Evolutionary conservation across 768 basidiomycete species (phyloP).

Genomic region (Auricularia auricula-judae): DNA sequence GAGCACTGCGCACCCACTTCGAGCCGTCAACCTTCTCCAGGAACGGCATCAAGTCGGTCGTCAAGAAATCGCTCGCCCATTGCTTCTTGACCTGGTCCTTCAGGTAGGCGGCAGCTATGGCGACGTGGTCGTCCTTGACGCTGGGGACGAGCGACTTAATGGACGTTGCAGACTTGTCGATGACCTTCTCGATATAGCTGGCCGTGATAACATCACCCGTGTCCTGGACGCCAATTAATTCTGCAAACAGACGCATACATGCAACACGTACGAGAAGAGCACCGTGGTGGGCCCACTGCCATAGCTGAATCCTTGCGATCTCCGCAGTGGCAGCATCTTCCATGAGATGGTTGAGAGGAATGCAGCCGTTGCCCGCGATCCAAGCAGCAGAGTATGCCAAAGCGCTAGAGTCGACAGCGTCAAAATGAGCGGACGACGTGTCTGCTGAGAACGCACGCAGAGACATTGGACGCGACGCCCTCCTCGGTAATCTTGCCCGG

Average conservation of each 20-base stretch:
- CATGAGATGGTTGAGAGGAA: conserved; percentile 93
- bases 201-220: conserved; percentile 58
- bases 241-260: no score
- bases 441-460: conserved; percentile 27
- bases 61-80: conserved; percentile 95
- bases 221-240: conserved; percentile 29
- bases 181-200: conserved; percentile 54
- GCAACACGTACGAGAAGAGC: not conserved
- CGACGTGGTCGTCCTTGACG: conserved; percentile 60
- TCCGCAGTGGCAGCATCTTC: conserved; percentile 98
- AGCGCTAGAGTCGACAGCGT: conserved; percentile 18
- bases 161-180: conserved; percentile 59
- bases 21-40: conserved; percentile 67
- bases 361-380: conserved; percentile 96
- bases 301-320: conserved; percentile 94
- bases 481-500: conserved; percentile 82
- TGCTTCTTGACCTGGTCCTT: conserved; percentile 65
- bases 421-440: not conserved
- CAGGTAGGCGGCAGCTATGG: conserved; percentile 67
- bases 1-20: conserved; percentile 34
- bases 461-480: conserved; percentile 81
- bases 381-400: conserved; percentile 91
- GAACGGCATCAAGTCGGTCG: conserved; percentile 86
- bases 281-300: conserved; percentile 92
- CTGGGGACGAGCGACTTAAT: conserved; percentile 52